Evolutionary conservation across 2,329 filamentous ascomycete species (phyloP), one percentile per base, ranked within the genome.

Genomic region (Trichoderma oligosporum): DNA sequence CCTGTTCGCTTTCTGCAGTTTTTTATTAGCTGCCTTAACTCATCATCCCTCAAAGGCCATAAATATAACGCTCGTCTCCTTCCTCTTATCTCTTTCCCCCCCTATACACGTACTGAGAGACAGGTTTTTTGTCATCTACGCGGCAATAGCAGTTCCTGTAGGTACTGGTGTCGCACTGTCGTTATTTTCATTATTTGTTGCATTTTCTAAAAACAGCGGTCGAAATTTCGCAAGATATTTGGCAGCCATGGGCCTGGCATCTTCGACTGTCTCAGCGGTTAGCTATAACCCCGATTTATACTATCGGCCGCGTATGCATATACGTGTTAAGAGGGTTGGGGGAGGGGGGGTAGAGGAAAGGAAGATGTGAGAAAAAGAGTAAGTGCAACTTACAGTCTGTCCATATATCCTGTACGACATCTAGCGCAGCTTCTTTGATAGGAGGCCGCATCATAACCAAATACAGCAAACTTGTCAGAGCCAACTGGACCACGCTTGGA

Each of bases 401-500:
- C 83, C 84, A 88, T 60, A 88, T 83, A 60, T 83, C 83, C 65
- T 86, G 81, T 55, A 88, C 80, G 1, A 82, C 80, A 65, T 87
- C 83, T 44, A 88, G 73, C 27, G 84, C 84, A 60, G 83, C 73
- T 61, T 85, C 80, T 65, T 82, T 79, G 20, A 82, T 80, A 3
- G 85, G 85, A 44, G 85, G 85, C 53, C 82, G 78, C 78, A 87
- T 84, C 74, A 87, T 84, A 44, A 85, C 82, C 66, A 87, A 70
- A 62, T 87, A 88, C 62, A 87, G 71, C 61, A 88, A 71, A 66
- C 83, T 87, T 14, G 82, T 86, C 60, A 88, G 70, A 8, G 84
- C 83, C 44, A 88, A 73, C 59, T 79, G 80, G 20, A 86, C 81
- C 61, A 86, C 81, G 45, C 82, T 82, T 5, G 85, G 85, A 67